A percentile compares a stretch with the other conserved stretches of the same genome.
Evolutionary conservation across 2,329 filamentous ascomycete species (phyloP).

Genomic region (Aspergillus brasiliensis): DNA sequence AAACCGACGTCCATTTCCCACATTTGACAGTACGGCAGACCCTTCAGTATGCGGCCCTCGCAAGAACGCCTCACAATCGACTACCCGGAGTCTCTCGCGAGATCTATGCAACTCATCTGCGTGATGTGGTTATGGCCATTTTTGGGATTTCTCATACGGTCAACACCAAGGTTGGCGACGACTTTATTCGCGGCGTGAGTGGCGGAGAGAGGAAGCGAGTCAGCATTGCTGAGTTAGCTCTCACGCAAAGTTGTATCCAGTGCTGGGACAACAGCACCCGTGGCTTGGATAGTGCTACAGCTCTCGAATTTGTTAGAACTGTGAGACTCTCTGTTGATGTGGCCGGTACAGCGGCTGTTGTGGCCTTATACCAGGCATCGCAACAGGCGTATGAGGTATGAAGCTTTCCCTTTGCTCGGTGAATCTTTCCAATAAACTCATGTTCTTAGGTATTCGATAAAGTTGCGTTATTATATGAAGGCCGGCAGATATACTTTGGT

Average conservation of each 20-base stretch:
- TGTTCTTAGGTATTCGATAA: background rate
- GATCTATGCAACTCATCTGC: slow-evolving; percentile 6
- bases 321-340: background rate
- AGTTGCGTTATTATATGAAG: slow-evolving; percentile 66
- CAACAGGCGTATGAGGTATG: background rate
- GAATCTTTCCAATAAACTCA: background rate
- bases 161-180: slow-evolving; percentile 10
- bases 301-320: slow-evolving; percentile 54
- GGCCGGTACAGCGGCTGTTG: background rate
- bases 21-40: slow-evolving; percentile 74
- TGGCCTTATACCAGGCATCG: background rate
- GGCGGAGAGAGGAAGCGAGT: slow-evolving; percentile 13
- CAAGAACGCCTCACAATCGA: slow-evolving; percentile 29
- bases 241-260: background rate
- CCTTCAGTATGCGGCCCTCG: slow-evolving; percentile 53
- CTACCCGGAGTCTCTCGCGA: background rate
- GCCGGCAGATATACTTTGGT: slow-evolving; percentile 43
- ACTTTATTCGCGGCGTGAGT: slow-evolving; percentile 10
- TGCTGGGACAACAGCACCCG: slow-evolving; percentile 47
- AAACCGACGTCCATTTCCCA: slow-evolving; percentile 77
- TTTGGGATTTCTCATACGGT: slow-evolving; percentile 9
- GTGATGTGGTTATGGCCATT: slow-evolving; percentile 2
- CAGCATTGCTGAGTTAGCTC: slow-evolving; percentile 1
- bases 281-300: slow-evolving; percentile 48
- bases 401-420: background rate